Evolutionary conservation across 2,329 filamentous ascomycete species (phyloP), one percentile per base, ranked within the genome.

Genomic region (Hypoxylon sp.): DNA sequence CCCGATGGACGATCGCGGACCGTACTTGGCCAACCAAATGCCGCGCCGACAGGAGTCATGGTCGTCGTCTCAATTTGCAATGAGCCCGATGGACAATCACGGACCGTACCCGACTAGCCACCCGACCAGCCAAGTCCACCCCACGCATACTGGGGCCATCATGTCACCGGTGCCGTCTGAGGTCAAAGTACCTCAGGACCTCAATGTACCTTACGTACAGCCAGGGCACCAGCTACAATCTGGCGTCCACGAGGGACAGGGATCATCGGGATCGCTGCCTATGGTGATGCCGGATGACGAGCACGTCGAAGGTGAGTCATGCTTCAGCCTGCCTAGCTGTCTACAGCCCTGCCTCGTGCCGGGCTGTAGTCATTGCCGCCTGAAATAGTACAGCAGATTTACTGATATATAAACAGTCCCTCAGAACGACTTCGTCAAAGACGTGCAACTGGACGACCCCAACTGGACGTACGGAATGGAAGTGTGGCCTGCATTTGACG

Each of bases 381-480:
- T 70, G 32, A 53, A 62, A 55, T 58, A 57, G 27, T 32, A 50
- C 27, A 27, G 29, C 8, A 52, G 21, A 24, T 32, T 58, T n/a
- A 42, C 65, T 65, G 31, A 65, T 66, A 70, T 68, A 68, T 56
- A 67, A 62, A 32, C 17, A 61, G 58, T 10, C 19, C 46, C 51
- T 29, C 24, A 32, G 1, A 35, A n/a, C 7, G 10, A 2, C 8
- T 17, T 4, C 21, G 13, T 21, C 15, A 19, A 8, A 7, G 42
- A 46, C 46, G 24, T 29, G 11, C 10, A 55, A 13, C 58, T 62
- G 21, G 8, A 17, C 3, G 46, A 56, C 11, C 19, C 62, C 32
- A 53, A 70, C 7, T 77, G 75, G 75, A 71, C 74, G 24, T 76
- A 75, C 32, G 72, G 65, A n/a, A 62, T 76, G n/a, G 72, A 76